Percentiles rank a stretch among this genome's conserved stretches.
Evolutionary conservation across 192 early-diverging fungal species (phyloP).

Genomic region (Rhizoclosmatium sp.): DNA sequence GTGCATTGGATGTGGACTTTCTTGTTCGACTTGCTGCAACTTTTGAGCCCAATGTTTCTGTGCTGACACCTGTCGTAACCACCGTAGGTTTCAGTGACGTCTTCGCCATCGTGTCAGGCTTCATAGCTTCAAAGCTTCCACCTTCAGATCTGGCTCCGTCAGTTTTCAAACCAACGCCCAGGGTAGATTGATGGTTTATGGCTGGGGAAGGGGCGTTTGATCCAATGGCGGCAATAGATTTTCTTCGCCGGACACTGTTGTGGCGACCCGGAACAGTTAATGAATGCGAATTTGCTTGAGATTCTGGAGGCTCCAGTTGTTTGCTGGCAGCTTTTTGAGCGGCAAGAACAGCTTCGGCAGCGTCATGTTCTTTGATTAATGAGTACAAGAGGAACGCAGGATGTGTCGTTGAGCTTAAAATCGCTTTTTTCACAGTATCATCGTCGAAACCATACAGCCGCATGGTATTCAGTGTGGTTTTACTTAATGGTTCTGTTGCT

Average conservation of each 20-base stretch:
- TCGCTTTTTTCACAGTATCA: constrained; percentile 21
- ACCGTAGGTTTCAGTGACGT: not conserved
- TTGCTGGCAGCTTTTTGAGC: not conserved
- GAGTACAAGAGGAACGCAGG: constrained; percentile 57
- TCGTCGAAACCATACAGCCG: constrained; percentile 53
- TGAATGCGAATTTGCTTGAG: not conserved
- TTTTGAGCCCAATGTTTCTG: not conserved
- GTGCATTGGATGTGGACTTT: constrained; percentile 19
- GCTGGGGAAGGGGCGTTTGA: not conserved
- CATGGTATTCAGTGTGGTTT: constrained; percentile 50
- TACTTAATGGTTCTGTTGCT: constrained; percentile 30
- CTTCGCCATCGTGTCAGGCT: not conserved
- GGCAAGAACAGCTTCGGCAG: constrained; percentile 29
- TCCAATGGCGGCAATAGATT: constrained; percentile 30
- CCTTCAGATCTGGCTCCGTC: not conserved
- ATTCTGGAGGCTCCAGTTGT: not conserved
- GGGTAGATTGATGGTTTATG: not conserved
- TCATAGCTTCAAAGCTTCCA: not conserved
- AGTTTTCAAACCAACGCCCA: not conserved
- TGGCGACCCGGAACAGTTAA: not conserved
- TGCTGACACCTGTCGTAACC: not conserved
- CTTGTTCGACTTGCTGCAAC: not conserved
- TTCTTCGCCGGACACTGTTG: constrained; percentile 12
- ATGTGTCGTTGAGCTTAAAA: constrained; percentile 26
- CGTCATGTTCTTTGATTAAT: constrained; percentile 50